A percentile compares a stretch with the other conserved stretches of the same genome.
These are phyloP conservation scores for Arbutus unedo DNA, from an alignment of 148 eudicot genomes.

Conservation along the genomic window DNA sequence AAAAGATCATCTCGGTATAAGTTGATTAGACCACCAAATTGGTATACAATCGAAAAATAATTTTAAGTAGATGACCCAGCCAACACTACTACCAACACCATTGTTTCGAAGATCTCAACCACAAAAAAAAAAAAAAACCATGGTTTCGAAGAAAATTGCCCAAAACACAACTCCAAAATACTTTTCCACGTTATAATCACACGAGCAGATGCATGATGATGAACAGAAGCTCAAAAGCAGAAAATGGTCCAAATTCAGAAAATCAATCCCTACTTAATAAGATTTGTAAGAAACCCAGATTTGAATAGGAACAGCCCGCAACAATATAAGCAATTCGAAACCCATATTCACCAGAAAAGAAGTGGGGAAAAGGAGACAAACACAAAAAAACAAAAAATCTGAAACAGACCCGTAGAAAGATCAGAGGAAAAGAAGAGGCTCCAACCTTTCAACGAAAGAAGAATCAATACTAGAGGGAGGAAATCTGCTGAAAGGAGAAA, in stretches of 20 bases:
- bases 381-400: background rate
- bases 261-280: background rate
- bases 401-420: conserved; percentile 1
- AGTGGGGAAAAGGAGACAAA: too few relatives aligned
- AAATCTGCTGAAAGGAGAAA: background rate
- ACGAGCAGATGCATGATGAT: background rate
- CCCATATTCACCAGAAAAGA: background rate
- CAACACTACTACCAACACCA: conserved; percentile 33
- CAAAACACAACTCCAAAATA: conserved; percentile 7
- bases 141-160: background rate
- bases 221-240: background rate
- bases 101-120: conserved; percentile 4
- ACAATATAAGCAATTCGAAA: background rate
- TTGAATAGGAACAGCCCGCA: background rate
- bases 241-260: background rate
- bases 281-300: conserved; percentile 5
- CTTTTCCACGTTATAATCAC: background rate
- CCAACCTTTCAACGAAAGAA: background rate
- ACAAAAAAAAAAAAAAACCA: background rate
- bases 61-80: background rate
- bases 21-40: conserved; percentile 18
- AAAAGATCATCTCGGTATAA: conserved; percentile 28
- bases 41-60: conserved; percentile 38
- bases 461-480: conserved; percentile 5
- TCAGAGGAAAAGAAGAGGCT: background rate